Percentiles rank a stretch among this genome's conserved stretches.
Conservation (phyloP, 176 grass and related monocot genomes). For the Rhipidocladum racemiflorum region DNA sequence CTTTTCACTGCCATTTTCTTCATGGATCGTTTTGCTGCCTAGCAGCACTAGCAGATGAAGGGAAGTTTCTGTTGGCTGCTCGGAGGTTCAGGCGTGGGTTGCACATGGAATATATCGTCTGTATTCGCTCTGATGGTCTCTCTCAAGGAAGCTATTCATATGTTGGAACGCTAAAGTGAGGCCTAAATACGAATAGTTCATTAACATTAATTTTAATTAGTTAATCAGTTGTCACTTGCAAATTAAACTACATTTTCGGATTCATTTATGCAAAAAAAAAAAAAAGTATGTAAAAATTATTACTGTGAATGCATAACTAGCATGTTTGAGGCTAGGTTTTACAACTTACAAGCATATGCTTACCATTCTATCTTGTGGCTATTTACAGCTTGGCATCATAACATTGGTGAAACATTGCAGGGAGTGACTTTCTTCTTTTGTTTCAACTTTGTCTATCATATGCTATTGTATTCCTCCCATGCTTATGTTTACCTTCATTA, state of each 20-base stretch:
- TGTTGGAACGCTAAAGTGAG: conserved; percentile 65
- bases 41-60: conserved; percentile 51
- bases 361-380: neutral
- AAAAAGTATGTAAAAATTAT: neutral
- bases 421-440: neutral
- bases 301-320: neutral
- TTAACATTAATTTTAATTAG: neutral
- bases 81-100: conserved; percentile 42
- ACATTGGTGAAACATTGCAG: neutral
- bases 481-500: neutral
- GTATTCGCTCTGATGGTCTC: conserved; percentile 43
- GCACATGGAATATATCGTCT: conserved; percentile 55
- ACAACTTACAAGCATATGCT: neutral
- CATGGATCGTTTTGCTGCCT: neutral
- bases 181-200: neutral
- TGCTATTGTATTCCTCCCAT: neutral
- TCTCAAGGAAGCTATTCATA: conserved; percentile 43
- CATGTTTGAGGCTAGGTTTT: neutral
- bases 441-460: neutral
- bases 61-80: conserved; percentile 63
- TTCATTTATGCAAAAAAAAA: neutral
- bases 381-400: neutral
- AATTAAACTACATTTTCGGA: neutral
- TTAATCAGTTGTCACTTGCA: neutral
- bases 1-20: conserved; percentile 14